phyloP scores from a whole-genome alignment of 1,284 basidiomycete species.

The Ustilago nuda region DNA sequence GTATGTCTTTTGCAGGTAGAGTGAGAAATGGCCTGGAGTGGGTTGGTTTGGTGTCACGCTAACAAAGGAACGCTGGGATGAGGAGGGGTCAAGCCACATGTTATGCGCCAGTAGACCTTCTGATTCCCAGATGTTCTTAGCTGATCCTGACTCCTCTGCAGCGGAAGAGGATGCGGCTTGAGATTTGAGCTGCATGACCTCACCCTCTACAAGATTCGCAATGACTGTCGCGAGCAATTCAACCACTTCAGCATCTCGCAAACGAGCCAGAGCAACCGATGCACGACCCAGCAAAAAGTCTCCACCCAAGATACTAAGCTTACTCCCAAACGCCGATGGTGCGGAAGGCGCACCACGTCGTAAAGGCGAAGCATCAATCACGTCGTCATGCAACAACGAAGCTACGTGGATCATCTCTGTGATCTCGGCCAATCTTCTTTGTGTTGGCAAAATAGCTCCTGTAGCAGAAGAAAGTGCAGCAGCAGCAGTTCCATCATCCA shows the following conservation, averaged over 20 bases:
- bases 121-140: constrained; percentile 46
- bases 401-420: constrained; percentile 99
- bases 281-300: constrained; percentile 95
- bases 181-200: constrained; percentile 83
- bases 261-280: constrained; percentile 84
- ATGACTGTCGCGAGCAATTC: constrained; percentile 93
- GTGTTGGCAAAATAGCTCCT: constrained; percentile 78
- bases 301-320: constrained; percentile 90
- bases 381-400: constrained; percentile 93
- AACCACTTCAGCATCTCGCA: constrained; percentile 89
- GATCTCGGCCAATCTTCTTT: constrained; percentile 91
- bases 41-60: constrained; percentile 44
- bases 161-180: constrained; percentile 39
- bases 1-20: constrained; percentile 93
- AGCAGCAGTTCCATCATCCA: constrained; percentile 19
- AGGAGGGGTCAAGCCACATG: constrained; percentile 22
- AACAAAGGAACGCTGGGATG: background rate
- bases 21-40: constrained; percentile 78
- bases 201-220: constrained; percentile 94
- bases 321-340: constrained; percentile 92
- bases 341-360: constrained; percentile 85
- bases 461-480: constrained; percentile 24
- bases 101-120: constrained; percentile 41
- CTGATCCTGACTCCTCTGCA: constrained; percentile 1
- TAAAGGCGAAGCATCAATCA: constrained; percentile 86